A percentile compares a stretch with the other conserved stretches of the same genome.
phyloP scores from a whole-genome alignment of 352 stramenopile species.

The Elongisporangium senticosum region DNA sequence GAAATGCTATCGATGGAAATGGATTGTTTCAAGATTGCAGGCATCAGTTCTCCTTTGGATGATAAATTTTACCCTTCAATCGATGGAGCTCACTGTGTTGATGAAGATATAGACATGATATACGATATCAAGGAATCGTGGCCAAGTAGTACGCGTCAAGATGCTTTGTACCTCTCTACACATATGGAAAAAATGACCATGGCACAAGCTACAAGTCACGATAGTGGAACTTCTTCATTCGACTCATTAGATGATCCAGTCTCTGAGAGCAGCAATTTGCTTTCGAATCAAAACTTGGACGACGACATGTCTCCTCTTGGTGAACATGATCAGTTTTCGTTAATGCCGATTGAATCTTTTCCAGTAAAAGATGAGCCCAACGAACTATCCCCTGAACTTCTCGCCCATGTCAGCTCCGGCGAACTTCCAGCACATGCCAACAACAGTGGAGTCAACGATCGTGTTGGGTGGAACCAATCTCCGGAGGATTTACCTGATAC shows the following conservation, averaged over 20 bases:
- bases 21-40: constrained; percentile 41
- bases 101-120: constrained; percentile 1
- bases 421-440: neutral
- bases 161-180: constrained; percentile 42
- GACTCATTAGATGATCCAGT: neutral
- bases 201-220: constrained; percentile 13
- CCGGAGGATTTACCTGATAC: neutral
- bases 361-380: constrained; percentile 6
- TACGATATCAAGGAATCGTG: constrained; percentile 3
- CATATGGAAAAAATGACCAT: constrained; percentile 71
- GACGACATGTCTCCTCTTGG: neutral
- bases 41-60: constrained; percentile 4
- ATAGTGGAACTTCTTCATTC: neutral
- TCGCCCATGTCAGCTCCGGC: neutral
- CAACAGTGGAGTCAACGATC: neutral
- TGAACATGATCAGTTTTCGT: constrained; percentile 10
- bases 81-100: neutral
- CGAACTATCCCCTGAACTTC: neutral
- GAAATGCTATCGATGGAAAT: constrained; percentile 32
- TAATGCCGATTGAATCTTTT: constrained; percentile 8
- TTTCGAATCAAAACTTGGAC: neutral
- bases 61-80: neutral
- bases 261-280: neutral
- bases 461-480: neutral
- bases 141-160: constrained; percentile 11